Conservation (phyloP, 2,329 filamentous ascomycete genomes). For the Colletotrichum sp. region DNA sequence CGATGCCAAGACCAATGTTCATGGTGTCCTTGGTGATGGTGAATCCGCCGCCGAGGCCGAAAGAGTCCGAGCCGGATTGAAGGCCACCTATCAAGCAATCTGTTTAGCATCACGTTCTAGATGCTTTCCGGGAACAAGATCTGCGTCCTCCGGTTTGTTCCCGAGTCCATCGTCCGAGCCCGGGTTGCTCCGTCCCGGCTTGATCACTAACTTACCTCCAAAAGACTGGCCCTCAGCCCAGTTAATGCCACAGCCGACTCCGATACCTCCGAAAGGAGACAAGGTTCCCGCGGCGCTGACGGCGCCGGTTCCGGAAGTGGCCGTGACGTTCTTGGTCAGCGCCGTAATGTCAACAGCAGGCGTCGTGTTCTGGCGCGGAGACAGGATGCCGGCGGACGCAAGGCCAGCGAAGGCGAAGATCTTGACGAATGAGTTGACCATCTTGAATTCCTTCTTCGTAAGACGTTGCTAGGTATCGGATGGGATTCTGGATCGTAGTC, state of each 20-base stretch:
- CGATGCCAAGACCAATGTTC: slow-evolving; percentile 9
- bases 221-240: slow-evolving; percentile 4
- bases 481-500: not conserved
- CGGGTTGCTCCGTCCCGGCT: not conserved
- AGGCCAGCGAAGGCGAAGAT: not conserved
- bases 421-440: not conserved
- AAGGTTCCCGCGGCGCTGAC: slow-evolving; percentile 12
- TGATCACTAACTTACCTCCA: not conserved
- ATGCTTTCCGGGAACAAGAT: not conserved
- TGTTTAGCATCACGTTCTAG: not conserved
- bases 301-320: not conserved
- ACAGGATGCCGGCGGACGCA: not conserved
- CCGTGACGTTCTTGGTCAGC: slow-evolving; percentile 11
- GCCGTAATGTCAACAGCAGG: slow-evolving; percentile 1
- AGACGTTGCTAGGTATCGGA: not conserved
- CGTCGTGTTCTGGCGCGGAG: not conserved
- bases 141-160: not conserved
- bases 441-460: not conserved
- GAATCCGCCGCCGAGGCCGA: slow-evolving; percentile 16
- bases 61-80: slow-evolving; percentile 14
- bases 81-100: not conserved
- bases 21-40: slow-evolving; percentile 15
- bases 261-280: slow-evolving; percentile 1
- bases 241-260: slow-evolving; percentile 13
- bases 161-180: not conserved